Conservation (phyloP, 208 protist genomes). For the Sergeia podlipaevii region DNA sequence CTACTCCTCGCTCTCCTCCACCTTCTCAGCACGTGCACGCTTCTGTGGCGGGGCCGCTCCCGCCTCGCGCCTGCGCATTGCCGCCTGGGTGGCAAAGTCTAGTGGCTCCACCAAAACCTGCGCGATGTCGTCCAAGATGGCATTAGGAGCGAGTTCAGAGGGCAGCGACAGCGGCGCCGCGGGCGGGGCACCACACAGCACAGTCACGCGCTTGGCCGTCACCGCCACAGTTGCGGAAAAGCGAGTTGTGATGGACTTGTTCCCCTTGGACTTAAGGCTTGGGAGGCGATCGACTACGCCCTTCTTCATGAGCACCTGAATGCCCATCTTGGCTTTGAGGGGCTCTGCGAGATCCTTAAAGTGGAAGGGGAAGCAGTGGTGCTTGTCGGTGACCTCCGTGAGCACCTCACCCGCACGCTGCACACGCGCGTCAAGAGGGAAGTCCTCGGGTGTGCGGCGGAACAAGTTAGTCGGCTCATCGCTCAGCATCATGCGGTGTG, state of each 20-base stretch:
- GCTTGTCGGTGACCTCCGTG: slow-evolving; percentile 56
- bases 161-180: slow-evolving; percentile 17
- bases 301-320: slow-evolving; percentile 52
- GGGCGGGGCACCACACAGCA: slow-evolving; percentile 74
- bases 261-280: slow-evolving; percentile 48
- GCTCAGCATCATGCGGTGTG: slow-evolving; percentile 34
- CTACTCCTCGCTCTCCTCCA: too few relatives aligned
- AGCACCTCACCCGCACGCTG: slow-evolving; percentile 47
- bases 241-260: slow-evolving; percentile 55
- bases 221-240: slow-evolving; percentile 82
- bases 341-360: slow-evolving; percentile 59
- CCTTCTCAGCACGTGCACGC: slow-evolving; percentile 19
- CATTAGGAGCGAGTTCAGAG: slow-evolving; percentile 24
- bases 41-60: slow-evolving; percentile 24
- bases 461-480: slow-evolving; percentile 55
- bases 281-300: slow-evolving; percentile 64
- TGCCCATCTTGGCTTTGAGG: slow-evolving; percentile 58
- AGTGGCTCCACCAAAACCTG: slow-evolving; percentile 34
- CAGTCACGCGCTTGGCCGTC: slow-evolving; percentile 57
- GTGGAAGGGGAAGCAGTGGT: slow-evolving; percentile 84
- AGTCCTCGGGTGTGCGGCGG: slow-evolving; percentile 62
- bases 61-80: slow-evolving; percentile 7
- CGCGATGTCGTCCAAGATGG: slow-evolving; percentile 31
- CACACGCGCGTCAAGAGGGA: slow-evolving; percentile 52
- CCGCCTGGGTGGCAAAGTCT: slow-evolving; percentile 30